Evolutionary conservation across 495 filamentous ascomycete genomes (phyloP).

Genomic region (Lasiosphaeria ovina): DNA sequence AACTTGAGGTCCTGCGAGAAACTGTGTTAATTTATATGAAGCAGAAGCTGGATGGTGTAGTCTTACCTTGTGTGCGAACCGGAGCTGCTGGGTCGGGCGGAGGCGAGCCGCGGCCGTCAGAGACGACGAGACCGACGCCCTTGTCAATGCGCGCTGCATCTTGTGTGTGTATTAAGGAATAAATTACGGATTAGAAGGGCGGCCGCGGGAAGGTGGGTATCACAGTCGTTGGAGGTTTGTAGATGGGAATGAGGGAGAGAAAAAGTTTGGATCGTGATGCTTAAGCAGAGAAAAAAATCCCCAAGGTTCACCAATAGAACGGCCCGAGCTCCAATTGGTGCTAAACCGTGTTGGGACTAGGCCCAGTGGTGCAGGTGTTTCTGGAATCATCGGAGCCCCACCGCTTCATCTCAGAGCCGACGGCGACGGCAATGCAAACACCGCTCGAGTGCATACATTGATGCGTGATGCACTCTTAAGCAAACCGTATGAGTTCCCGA

Average conservation of each 20-base stretch:
- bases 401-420: slow-evolving; percentile 1
- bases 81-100: slow-evolving; percentile 75
- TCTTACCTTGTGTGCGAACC: slow-evolving; percentile 92
- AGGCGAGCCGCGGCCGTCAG: slow-evolving; percentile 51
- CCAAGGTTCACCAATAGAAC: slow-evolving; percentile 22
- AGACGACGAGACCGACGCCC: slow-evolving; percentile 66
- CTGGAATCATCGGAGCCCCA: slow-evolving; percentile 36
- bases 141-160: slow-evolving; percentile 50
- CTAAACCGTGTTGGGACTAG: slow-evolving; percentile 25
- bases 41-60: background rate
- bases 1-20: slow-evolving; percentile 86
- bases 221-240: slow-evolving; percentile 13
- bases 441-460: no score
- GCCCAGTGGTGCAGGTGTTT: slow-evolving; percentile 22
- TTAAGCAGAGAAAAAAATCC: slow-evolving; percentile 26
- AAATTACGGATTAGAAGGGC: slow-evolving; percentile 15
- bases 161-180: slow-evolving; percentile 22
- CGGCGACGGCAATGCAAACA: background rate
- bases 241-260: slow-evolving; percentile 14
- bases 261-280: slow-evolving; percentile 22
- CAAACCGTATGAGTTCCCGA: no score
- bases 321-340: slow-evolving; percentile 32
- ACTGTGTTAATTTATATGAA: slow-evolving; percentile 17
- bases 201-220: slow-evolving; percentile 16
- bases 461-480: no score